These are phyloP conservation scores for Akanthomyces muscarius DNA, from an alignment of 2,329 filamentous ascomycete species.

Conservation along the genomic window DNA sequence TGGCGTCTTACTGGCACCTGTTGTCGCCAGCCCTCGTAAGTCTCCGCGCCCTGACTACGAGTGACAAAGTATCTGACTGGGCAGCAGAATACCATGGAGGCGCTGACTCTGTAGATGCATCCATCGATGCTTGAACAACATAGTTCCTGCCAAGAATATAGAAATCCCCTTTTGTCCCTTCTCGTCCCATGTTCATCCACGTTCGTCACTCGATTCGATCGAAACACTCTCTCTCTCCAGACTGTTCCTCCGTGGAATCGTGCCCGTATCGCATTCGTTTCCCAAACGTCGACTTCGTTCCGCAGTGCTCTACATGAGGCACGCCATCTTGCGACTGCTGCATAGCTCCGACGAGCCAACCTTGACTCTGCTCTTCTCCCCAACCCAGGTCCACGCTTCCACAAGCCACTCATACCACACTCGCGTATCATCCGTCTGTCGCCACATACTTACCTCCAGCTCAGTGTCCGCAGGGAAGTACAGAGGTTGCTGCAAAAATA, in stretches of 20 bases:
- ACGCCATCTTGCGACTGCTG: conserved; percentile 65
- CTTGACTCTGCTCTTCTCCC: conserved; percentile 59
- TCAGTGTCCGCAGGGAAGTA: conserved; percentile 81
- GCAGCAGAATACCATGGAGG: background rate
- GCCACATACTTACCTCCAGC: conserved; percentile 89
- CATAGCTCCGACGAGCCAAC: conserved; percentile 63
- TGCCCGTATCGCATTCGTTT: background rate
- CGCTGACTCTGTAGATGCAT: background rate
- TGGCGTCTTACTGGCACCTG: background rate
- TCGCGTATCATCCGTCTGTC: conserved; percentile 88
- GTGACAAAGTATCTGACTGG: background rate
- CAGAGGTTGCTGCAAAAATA: conserved; percentile 63
- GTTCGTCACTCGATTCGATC: background rate
- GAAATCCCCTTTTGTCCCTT: background rate
- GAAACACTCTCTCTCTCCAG: background rate
- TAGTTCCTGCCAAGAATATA: background rate
- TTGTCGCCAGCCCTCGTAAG: background rate
- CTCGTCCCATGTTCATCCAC: background rate
- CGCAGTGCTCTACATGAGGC: conserved; percentile 54
- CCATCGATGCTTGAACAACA: background rate
- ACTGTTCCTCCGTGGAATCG: background rate
- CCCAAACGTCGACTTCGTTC: no score
- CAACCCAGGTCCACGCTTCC: conserved; percentile 70
- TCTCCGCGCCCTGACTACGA: background rate
- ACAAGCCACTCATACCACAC: conserved; percentile 99